These are phyloP conservation scores for Calocybe gangraenosa DNA, from an alignment of 768 basidiomycete genomes.

Conservation along the genomic window DNA sequence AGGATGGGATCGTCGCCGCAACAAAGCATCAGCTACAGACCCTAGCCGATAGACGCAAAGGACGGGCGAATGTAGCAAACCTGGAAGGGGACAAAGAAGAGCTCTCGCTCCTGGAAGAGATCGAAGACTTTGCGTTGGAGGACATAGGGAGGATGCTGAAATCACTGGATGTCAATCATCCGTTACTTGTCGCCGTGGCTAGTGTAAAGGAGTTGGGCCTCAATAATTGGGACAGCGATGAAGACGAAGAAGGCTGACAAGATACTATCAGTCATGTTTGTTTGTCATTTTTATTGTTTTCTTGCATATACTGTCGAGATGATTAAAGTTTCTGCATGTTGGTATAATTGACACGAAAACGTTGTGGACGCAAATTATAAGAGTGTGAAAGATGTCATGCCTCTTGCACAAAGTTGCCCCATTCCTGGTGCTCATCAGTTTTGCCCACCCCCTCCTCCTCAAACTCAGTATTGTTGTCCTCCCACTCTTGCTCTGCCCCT, in stretches of 20 bases:
- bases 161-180: constrained; percentile 54
- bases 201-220: constrained; percentile 71
- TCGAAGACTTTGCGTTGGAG: constrained; percentile 78
- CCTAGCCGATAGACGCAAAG: constrained; percentile 65
- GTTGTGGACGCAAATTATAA: no score
- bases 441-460: no score
- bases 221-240: constrained; percentile 44
- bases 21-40: constrained; percentile 67
- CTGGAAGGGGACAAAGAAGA: constrained; percentile 56
- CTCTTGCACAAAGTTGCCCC: no score
- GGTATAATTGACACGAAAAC: no score
- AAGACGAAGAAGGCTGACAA: constrained; percentile 30
- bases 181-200: constrained; percentile 64
- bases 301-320: no score
- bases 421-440: no score
- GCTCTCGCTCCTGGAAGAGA: constrained; percentile 69
- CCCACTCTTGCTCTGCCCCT: no score
- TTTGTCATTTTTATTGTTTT: no score
- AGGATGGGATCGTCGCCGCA: constrained; percentile 56
- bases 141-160: constrained; percentile 68
- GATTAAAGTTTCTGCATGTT: no score
- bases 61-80: constrained; percentile 36
- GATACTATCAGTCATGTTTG: no score
- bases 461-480: no score
- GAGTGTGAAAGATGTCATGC: no score